A percentile compares a stretch with the other conserved stretches of the same genome.
Evolutionary conservation across 257 asterid genomes (phyloP).

Genomic region (Plantago major): DNA sequence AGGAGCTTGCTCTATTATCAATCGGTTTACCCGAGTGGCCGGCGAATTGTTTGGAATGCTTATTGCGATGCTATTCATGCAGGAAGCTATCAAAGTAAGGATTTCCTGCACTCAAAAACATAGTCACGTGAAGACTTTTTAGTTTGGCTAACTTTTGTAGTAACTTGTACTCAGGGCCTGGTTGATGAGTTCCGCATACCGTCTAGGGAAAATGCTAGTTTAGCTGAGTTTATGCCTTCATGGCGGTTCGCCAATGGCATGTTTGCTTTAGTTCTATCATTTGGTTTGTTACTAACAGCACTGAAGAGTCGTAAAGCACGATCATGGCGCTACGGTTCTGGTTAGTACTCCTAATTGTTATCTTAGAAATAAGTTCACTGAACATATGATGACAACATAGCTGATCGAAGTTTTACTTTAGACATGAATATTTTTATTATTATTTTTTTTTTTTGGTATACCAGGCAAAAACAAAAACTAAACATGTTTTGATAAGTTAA

Average conservation of each 20-base stretch:
- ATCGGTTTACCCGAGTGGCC: slow-evolving; percentile 89
- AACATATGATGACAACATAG: neutral
- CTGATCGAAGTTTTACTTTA: neutral
- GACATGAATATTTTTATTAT: no score
- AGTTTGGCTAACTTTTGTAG: neutral
- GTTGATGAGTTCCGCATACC: slow-evolving; percentile 90
- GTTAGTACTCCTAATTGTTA: slow-evolving; percentile 34
- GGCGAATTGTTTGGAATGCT: slow-evolving; percentile 95
- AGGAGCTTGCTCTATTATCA: slow-evolving; percentile 96
- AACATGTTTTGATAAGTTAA: neutral
- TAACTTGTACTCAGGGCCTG: slow-evolving; percentile 47
- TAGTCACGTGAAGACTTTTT: slow-evolving; percentile 6
- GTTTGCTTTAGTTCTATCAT: slow-evolving; percentile 78
- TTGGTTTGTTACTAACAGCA: slow-evolving; percentile 71
- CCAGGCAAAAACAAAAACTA: no score
- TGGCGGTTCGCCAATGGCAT: slow-evolving; percentile 93
- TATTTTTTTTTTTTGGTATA: no score
- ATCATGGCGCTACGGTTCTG: slow-evolving; percentile 86
- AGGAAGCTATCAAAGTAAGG: slow-evolving; percentile 75
- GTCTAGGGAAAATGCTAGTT: slow-evolving; percentile 40
- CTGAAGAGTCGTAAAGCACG: slow-evolving; percentile 82
- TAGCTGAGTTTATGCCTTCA: slow-evolving; percentile 48
- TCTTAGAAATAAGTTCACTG: slow-evolving; percentile 2
- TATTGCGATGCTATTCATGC: slow-evolving; percentile 97
- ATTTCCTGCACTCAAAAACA: neutral